Evolutionary conservation across 495 filamentous ascomycete species (phyloP), one percentile per base, ranked within the genome.

Genomic region (Podospora bellae-mahoneyi): DNA sequence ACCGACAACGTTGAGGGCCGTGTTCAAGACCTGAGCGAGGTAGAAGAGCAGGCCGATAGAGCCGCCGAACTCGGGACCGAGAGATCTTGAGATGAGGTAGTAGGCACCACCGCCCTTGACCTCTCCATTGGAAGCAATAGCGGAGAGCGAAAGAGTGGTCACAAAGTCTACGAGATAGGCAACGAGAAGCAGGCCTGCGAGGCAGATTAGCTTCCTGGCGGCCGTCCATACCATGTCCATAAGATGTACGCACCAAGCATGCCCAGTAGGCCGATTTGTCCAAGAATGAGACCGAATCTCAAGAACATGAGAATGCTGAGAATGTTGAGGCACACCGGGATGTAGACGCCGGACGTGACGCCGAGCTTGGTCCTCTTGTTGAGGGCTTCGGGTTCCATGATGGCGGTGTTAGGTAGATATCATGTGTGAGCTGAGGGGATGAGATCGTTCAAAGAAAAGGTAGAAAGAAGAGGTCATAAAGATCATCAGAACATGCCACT

Each of bases 251-350:
- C 82, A 92, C 91, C 91, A 76, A 95, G 77, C 76, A 92, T 95
- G 19, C 92, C 92, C 55, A 95, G 66, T 48, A 96, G 76, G 44
- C 92, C 92, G 69, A 87, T 85, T 74, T 94, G 89, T 32, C 92
- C 92, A 39, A 94, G 78, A 66, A 94, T 90, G 66, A 90, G 89
- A 5, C 91, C 91, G 73, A 94, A 94, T 30, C 91, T 84, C 76
- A 94, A 81, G 79, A 96, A 96, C 92, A 96, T 95, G 56, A 96
- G 86, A 81, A 96, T 96, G 69, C 91, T 94, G 60, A 96, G 79
- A n/a, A 96, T 92, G 78, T 96, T 96, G 71, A 95, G 79, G 60
- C 87, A 92, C 5, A 92, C 93, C 26, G 92, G 92, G 23, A 95
- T 90, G 75, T 93, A 96, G 54, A 95, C 92, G 7, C 91, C 91